Evolutionary conservation across 192 early-diverging fungal genomes (phyloP), one percentile per base, ranked within the genome.

Genomic region (Coemansia sp.): DNA sequence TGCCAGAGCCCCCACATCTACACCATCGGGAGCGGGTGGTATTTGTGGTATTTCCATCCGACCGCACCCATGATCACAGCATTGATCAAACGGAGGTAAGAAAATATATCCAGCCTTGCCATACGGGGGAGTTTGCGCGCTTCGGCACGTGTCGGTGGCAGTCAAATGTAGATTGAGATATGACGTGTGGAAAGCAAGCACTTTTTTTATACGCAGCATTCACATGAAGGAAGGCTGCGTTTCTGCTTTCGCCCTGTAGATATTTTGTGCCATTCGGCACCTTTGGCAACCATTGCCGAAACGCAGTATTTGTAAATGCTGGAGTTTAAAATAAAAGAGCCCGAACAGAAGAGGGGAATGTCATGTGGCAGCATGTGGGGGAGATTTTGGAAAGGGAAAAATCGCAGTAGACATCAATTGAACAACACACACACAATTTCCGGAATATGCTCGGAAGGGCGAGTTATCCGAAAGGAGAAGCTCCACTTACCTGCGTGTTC

Each of bases 401-500:
- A 10, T 49, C 3, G 46, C 46, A 49, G 46, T 49, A 49, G 22
- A 22, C 17, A 10, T 19, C 9, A 22, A 49, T 49, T 49, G 46
- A 49, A 49, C 46, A 49, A 49, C 46, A 49, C 46, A 23, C 9
- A 10, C 22, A 49, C 4, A 22, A 38, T 38, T 49, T 22, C 20
- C 46, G 19, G 20, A 7, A 19, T 17, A 45, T 17, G 43, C 13
- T 45, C 5, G 43, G 46, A 10, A 22, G 22, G 36, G 36, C 5
- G 36, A 7, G 36, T 38, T 38, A 7, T 58, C 55, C 53, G 54
- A 53, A 53, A 55, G 36, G 36, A n/a, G 1, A n/a, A 9, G 17
- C 4, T 13, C 32, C 23, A 81, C 84, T 69, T 85, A 95, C 94
- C 81, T 11, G 85, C 78, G 78, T 97, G 94, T 65, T 96, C 95